These are phyloP conservation scores for Coemansia sp. DNA, from an alignment of 192 early-diverging fungal species.

Conservation along the genomic window DNA sequence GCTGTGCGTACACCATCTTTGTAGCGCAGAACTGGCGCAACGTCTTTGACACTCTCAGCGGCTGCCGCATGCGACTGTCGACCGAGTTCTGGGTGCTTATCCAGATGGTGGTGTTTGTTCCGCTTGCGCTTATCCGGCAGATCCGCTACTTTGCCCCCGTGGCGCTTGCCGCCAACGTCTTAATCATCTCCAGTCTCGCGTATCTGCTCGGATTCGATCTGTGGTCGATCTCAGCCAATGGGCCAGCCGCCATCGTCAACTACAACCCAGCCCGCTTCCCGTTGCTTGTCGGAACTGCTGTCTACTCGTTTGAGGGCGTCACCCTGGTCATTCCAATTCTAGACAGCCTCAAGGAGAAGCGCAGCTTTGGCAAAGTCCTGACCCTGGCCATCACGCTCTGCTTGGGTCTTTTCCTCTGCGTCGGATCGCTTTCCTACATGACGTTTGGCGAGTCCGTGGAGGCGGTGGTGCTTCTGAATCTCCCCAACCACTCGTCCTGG, in stretches of 20 bases:
- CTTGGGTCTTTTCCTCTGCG: constrained; percentile 77
- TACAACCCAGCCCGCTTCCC: constrained; percentile 82
- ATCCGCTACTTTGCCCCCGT: constrained; percentile 89
- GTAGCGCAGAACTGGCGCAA: constrained; percentile 82
- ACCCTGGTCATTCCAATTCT: constrained; percentile 77
- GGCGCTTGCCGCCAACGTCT: constrained; percentile 87
- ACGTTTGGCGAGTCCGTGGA: constrained; percentile 85
- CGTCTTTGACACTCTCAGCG: constrained; percentile 67
- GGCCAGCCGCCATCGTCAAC: constrained; percentile 65
- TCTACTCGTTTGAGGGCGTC: constrained; percentile 90
- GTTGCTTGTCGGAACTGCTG: constrained; percentile 93
- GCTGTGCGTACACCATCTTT: constrained; percentile 90
- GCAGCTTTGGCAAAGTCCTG: constrained; percentile 79
- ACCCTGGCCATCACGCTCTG: constrained; percentile 75
- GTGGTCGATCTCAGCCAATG: constrained; percentile 44
- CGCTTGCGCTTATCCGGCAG: constrained; percentile 86
- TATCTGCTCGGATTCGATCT: constrained; percentile 87
- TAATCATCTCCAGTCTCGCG: constrained; percentile 84
- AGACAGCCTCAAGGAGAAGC: constrained; percentile 82
- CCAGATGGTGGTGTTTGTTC: constrained; percentile 75
- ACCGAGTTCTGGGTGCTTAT: constrained; percentile 79
- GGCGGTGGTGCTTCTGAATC: constrained; percentile 87
- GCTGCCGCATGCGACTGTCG: constrained; percentile 62
- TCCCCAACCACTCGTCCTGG: constrained; percentile 68
- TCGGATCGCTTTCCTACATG: constrained; percentile 84